Evolutionary conservation across 2,329 filamentous ascomycete genomes (phyloP), one percentile per base, ranked within the genome.

Genomic region (Scopulariopsis brevicaulis): DNA sequence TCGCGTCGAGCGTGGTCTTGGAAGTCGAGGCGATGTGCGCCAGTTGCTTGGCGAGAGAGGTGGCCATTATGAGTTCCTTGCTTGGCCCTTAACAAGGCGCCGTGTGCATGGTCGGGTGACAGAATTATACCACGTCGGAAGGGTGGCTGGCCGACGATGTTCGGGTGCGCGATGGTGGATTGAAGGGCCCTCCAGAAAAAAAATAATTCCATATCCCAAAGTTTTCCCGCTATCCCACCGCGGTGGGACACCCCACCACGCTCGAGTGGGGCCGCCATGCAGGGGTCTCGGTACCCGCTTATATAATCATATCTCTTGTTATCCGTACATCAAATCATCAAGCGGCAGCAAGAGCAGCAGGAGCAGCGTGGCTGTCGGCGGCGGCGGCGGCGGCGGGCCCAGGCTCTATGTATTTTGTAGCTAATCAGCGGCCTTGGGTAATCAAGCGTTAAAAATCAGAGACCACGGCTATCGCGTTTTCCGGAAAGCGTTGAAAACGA

Each of bases 41-140:
- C 77, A 99, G 79, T 81, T 99, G 95, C 76, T 90, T 85, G 74
- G 93, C 89, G 65, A 99, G 87, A 69, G 90, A 86, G 61, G 91
- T 90, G 66, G 86, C 80, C 90, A 95, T 96, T 63, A 46, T 59
- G 32, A 58, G 14, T 53, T 53, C 24, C 46, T 50, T 50, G n/a
- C 1, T 50, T 24, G 46, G n/a, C 28, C 14, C 20, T 20, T 50
- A 50, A 12, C 46, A 50, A 50, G 46, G 22, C 46, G 10, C 14
- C 20, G 22, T 24, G 20, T 2, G 46, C 8, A 50, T 50, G 20
- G 46, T 50, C 22, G 34, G 25, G 28, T 11, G 14, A n/a, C 32
- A 54, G 24, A 35, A 54, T 50, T 50, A 22, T 4, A 50, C 20
- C 46, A 24, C 20, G n/a, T 50, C 22, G 46, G 46, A 14, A 50